Percentiles rank a stretch among this genome's conserved stretches.
Evolutionary conservation across 495 filamentous ascomycete genomes (phyloP).

Genomic region (Annulohypoxylon moriforme): DNA sequence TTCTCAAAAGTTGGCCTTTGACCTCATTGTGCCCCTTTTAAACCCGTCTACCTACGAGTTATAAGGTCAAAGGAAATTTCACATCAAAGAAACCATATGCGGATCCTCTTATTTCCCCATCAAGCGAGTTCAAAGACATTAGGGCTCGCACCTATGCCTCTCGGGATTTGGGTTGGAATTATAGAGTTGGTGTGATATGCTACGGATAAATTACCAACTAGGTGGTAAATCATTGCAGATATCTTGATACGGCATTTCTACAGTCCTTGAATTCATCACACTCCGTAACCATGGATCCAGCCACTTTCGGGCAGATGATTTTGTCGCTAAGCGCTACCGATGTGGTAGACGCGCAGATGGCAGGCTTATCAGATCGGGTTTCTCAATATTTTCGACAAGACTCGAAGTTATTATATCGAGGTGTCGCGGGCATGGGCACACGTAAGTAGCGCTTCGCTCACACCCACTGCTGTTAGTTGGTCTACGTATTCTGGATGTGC

Average conservation of each 20-base stretch:
- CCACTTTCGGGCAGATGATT: neutral
- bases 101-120: neutral
- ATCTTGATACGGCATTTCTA: neutral
- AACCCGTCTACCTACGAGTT: neutral
- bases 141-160: neutral
- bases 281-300: neutral
- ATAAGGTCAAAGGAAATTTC: neutral
- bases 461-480: neutral
- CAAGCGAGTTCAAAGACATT: neutral
- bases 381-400: constrained; percentile 7
- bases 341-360: neutral
- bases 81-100: neutral
- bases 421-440: constrained; percentile 15
- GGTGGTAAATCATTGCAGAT: neutral
- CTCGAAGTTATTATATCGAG: constrained; percentile 9
- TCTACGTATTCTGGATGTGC: too few species aligned
- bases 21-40: neutral
- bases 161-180: neutral
- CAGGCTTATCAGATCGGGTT: neutral
- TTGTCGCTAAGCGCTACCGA: neutral
- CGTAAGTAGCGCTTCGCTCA: constrained; percentile 13
- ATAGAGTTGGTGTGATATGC: neutral
- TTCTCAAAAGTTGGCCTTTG: neutral
- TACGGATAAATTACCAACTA: neutral
- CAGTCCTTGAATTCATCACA: neutral